phyloP scores from a whole-genome alignment of 1,139 yeast genomes.

The Debaryomyces nepalensis region DNA sequence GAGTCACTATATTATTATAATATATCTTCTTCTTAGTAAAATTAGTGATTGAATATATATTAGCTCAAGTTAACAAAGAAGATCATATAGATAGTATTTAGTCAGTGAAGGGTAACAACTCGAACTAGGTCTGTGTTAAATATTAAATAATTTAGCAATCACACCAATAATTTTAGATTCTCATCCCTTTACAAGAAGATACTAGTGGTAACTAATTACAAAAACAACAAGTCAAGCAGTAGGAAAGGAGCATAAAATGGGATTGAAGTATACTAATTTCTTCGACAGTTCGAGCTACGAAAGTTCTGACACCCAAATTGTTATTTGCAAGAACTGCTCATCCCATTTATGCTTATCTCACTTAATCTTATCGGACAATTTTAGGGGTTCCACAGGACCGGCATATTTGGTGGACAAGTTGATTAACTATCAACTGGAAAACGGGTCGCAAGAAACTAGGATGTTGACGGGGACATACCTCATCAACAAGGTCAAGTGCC shows the following conservation, averaged over 20 bases:
- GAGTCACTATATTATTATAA: slow-evolving; percentile 9
- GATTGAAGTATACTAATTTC: slow-evolving; percentile 43
- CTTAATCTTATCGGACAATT: slow-evolving; percentile 53
- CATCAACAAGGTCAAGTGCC: slow-evolving; percentile 67
- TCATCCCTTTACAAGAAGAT: slow-evolving; percentile 7
- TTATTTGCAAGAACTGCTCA: slow-evolving; percentile 56
- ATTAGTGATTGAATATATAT: not conserved
- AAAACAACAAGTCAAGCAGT: not conserved
- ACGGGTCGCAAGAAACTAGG: slow-evolving; percentile 36
- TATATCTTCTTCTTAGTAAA: not conserved
- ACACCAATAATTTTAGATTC: slow-evolving; percentile 3
- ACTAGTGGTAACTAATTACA: slow-evolving; percentile 1
- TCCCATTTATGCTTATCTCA: slow-evolving; percentile 55
- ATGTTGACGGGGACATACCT: slow-evolving; percentile 78
- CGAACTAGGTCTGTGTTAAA: not conserved
- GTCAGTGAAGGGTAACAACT: slow-evolving; percentile 1
- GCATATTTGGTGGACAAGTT: slow-evolving; percentile 56
- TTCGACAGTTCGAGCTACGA: slow-evolving; percentile 43
- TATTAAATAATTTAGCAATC: slow-evolving; percentile 7
- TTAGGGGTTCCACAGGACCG: slow-evolving; percentile 56
- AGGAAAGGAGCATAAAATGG: slow-evolving; percentile 27
- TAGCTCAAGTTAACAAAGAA: not conserved
- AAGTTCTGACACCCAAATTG: slow-evolving; percentile 42
- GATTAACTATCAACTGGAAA: slow-evolving; percentile 45
- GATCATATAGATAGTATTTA: not conserved